Evolutionary conservation across 2,329 filamentous ascomycete species (phyloP), one percentile per base, ranked within the genome.

Genomic region (Microcyclospora pomicola): DNA sequence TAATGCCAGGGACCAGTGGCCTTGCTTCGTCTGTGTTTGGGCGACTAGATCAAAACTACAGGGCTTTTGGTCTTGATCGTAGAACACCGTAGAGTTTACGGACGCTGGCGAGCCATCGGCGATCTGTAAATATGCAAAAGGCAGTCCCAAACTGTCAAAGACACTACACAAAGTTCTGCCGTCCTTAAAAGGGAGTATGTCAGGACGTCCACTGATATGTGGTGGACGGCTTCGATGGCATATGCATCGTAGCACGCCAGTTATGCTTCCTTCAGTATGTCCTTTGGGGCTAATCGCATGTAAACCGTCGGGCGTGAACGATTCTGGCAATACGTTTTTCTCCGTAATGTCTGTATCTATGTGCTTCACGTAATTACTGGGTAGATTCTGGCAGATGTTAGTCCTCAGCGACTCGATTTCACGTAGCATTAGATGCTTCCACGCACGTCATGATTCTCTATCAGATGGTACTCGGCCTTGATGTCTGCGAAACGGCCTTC

Each of bases 1-100:
- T 1, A 49, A 11, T 14, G 42, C 46, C n/a, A 49, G 27, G 2
- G 42, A 39, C 46, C 46, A 47, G 34, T 49, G 44, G n/a, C 46
- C 46, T 38, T 45, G 42, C 32, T 41, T 46, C 12, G 36, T 41
- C 2, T 42, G 19, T 31, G 37, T 47, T 28, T 49, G 38, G 6
- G 35, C 41, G 9, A 44, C 35, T 6, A 47, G n/a, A 13, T 46
- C 19, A 24, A 24, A 24, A 7, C 19, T 24, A 24, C 19, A 24
- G 19, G 19, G 19, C 19, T 24, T 24, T 7, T 24, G 19, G 19
- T 24, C 19, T 4, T 24, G 19, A 24, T 24, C 19, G 19, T 24
- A 24, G 7, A 24, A 24, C 5, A 24, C 7, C 19, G 19, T 5
- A 7, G 19, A 24, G 7, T 24, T 4, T 7, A 24, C 44, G 31